Base-by-base conservation (phyloP, 2,329 filamentous ascomycete genomes). In the Exophiala xenobiotica region DNA sequence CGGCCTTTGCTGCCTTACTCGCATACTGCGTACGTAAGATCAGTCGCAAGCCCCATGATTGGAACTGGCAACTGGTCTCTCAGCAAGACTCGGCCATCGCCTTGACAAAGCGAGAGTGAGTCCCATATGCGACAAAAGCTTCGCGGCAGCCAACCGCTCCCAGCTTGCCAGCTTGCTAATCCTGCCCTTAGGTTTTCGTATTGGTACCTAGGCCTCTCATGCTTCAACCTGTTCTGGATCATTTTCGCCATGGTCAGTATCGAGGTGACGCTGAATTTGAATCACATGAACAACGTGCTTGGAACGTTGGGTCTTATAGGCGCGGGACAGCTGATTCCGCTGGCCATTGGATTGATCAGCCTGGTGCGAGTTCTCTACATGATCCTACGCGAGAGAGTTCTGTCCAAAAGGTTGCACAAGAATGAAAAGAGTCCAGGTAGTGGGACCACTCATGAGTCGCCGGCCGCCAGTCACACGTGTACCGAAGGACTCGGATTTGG, bases 201-300 rank as follows among this genome's bases (percentile, higher is more conserved):
- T 7, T 50, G 47, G 47, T 50, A 45, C 22, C 37, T 50, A 11
- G 31, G 16, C 27, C 47, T 50, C 4, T 50, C 47, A 12, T 44
- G 27, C 35, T 53, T 56, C 49, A 56, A 56, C 26, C 35, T 56
- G 12, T 22, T 38, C 45, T 53, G 45, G 49, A 56, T 56, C 20
- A 18, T 56, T 9, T 56, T 50, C 35, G 14, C 46, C 33, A 56
- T 56, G 14, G 12, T 47, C 35, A 45, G 44, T 37, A 50, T 58
- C 46, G 55, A 58, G 19, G 9, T 58, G 20, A 55, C 52, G 8
- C 37, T 58, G 14, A 55, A 55, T 35, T 23, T 50, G 37, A 58
- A 58, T 24, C 44, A 53, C 45, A 53, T 53, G 19, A 22, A 29
- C 12, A 48, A 53, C 27, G 50, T 53, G 29, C 16, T 53, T n/a